phyloP scores from a whole-genome alignment of 78 protist species.

The Blattamonas nauphoetae region DNA sequence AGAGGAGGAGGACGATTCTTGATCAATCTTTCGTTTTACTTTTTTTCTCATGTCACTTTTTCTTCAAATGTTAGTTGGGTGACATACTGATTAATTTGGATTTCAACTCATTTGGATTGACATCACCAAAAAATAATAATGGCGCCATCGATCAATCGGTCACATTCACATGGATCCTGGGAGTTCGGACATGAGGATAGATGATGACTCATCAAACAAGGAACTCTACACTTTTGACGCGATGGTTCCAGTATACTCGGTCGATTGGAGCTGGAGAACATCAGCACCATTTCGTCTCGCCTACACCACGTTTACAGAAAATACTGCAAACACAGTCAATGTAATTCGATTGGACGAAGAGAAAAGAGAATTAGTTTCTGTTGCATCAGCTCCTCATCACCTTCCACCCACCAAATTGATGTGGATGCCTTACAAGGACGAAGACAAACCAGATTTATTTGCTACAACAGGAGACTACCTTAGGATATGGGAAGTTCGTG shows the following conservation, averaged over 20 bases:
- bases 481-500: constrained; percentile 67
- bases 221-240: constrained; percentile 45
- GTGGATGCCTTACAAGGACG: constrained; percentile 66
- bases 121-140: no score
- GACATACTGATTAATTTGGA: no score
- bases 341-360: constrained; percentile 42
- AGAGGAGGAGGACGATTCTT: no score
- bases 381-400: constrained; percentile 64
- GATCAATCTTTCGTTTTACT: no score
- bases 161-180: no score
- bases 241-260: constrained; percentile 62
- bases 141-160: no score
- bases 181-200: no score
- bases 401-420: constrained; percentile 88
- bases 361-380: not conserved
- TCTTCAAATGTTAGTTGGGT: no score
- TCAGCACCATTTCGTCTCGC: constrained; percentile 71
- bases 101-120: no score
- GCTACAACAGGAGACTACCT: constrained; percentile 92
- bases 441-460: constrained; percentile 55
- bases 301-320: constrained; percentile 80
- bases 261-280: constrained; percentile 65
- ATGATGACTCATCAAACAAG: constrained; percentile 11
- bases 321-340: constrained; percentile 55
- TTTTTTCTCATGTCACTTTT: no score